These are phyloP conservation scores for Botryotinia calthae DNA, from an alignment of 2,329 filamentous ascomycete genomes.

Conservation along the genomic window DNA sequence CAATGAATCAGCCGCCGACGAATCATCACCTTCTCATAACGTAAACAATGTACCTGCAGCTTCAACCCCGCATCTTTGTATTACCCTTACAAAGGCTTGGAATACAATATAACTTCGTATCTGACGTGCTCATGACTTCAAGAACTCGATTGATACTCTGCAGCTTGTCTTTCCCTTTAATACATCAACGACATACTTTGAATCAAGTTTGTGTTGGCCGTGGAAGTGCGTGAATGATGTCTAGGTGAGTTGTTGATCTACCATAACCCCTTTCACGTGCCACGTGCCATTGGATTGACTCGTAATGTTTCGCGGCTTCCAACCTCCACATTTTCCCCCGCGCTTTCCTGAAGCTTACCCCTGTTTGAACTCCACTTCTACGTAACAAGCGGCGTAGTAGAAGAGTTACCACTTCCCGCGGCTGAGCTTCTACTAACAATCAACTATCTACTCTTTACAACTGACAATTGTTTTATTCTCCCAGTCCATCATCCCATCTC, in stretches of 20 bases:
- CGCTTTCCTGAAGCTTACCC: slow-evolving; percentile 17
- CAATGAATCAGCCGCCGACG: neutral
- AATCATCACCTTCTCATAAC: neutral
- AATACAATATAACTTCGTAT: slow-evolving; percentile 6
- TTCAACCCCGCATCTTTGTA: slow-evolving; percentile 21
- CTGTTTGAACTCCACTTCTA: slow-evolving; percentile 14
- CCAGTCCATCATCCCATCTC: neutral
- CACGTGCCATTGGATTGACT: neutral
- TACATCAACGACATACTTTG: neutral
- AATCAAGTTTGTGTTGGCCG: neutral
- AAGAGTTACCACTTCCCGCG: neutral
- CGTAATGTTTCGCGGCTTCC: neutral
- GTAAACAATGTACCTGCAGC: slow-evolving; percentile 13
- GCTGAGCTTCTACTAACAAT: neutral
- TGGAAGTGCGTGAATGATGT: slow-evolving; percentile 10
- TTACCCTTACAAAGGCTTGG: slow-evolving; percentile 13
- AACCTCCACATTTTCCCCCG: slow-evolving; percentile 8
- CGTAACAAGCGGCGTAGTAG: slow-evolving; percentile 20
- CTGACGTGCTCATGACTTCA: neutral
- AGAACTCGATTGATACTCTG: neutral
- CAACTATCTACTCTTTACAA: neutral
- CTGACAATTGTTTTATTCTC: neutral
- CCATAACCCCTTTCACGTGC: slow-evolving; percentile 3
- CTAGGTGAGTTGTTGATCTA: slow-evolving; percentile 19
- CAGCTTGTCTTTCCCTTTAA: neutral